Evolutionary conservation across 2,329 filamentous ascomycete species (phyloP).

Genomic region (Xylariaceae sp.): DNA sequence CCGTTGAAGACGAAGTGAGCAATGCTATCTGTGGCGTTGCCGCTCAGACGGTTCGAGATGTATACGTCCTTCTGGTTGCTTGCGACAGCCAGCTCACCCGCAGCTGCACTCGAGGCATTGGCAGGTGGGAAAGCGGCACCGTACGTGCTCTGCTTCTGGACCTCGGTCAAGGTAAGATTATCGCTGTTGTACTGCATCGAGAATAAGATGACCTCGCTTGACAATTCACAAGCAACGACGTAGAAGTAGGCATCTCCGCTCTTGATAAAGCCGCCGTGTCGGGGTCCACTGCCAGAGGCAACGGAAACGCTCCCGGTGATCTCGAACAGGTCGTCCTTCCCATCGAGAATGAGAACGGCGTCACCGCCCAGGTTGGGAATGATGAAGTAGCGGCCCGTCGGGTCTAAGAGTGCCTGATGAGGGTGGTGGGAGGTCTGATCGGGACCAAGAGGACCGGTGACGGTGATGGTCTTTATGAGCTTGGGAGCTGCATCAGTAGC

Average conservation of each 20-base stretch:
- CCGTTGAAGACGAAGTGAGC: slow-evolving; percentile 37
- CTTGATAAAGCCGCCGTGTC: slow-evolving; percentile 46
- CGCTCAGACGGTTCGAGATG: slow-evolving; percentile 47
- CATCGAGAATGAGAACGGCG: slow-evolving; percentile 42
- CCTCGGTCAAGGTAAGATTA: slow-evolving; percentile 30
- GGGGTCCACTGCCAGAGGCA: slow-evolving; percentile 41
- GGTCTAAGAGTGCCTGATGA: slow-evolving; percentile 46
- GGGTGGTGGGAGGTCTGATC: slow-evolving; percentile 31
- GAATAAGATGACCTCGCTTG: slow-evolving; percentile 41
- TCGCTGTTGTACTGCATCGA: slow-evolving; percentile 33
- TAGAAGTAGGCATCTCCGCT: slow-evolving; percentile 37
- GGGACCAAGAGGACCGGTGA: slow-evolving; percentile 29
- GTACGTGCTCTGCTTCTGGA: slow-evolving; percentile 38
- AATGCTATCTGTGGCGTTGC: slow-evolving; percentile 41
- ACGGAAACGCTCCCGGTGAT: slow-evolving; percentile 32
- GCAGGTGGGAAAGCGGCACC: slow-evolving; percentile 31
- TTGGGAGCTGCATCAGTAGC: slow-evolving; percentile 29
- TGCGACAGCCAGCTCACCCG: slow-evolving; percentile 41
- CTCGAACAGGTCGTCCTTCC: slow-evolving; percentile 34
- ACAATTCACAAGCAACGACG: slow-evolving; percentile 42
- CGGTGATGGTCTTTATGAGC: slow-evolving; percentile 34
- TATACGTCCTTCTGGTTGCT: slow-evolving; percentile 40
- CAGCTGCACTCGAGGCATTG: slow-evolving; percentile 35
- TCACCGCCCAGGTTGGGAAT: slow-evolving; percentile 48
- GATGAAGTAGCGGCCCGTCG: slow-evolving; percentile 44